phyloP scores from a whole-genome alignment of 345 rosid species.

The Mangifera indica region DNA sequence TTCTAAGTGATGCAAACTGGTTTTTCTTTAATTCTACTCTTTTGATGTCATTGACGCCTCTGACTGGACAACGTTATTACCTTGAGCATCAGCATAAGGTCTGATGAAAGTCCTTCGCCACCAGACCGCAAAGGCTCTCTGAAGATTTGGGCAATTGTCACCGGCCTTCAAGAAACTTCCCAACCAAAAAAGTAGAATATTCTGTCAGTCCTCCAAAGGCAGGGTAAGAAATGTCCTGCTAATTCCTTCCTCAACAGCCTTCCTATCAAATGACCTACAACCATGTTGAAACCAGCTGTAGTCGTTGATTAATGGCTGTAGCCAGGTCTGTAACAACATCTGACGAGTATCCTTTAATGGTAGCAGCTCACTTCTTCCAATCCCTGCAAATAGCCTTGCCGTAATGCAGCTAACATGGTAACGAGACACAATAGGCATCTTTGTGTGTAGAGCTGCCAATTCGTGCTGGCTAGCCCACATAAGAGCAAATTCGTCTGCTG shows the following conservation, averaged over 20 bases:
- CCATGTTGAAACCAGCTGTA: conserved; percentile 95
- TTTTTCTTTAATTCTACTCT: conserved; percentile 22
- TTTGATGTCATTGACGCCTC: conserved; percentile 30
- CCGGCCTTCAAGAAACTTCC: conserved; percentile 81
- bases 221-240: conserved; percentile 87
- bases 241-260: conserved; percentile 94
- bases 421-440: conserved; percentile 69
- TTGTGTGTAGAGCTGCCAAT: conserved; percentile 60
- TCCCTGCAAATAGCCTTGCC: conserved; percentile 77
- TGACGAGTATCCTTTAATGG: conserved; percentile 82
- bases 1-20: neutral
- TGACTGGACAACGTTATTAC: conserved; percentile 30
- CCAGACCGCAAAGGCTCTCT: conserved; percentile 96
- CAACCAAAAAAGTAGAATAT: conserved; percentile 75
- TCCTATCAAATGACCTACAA: conserved; percentile 79
- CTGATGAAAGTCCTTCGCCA: conserved; percentile 91
- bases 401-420: conserved; percentile 87
- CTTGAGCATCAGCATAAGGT: conserved; percentile 57
- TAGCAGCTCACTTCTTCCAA: conserved; percentile 86
- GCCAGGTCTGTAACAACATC: conserved; percentile 71
- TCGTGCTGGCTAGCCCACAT: conserved; percentile 85
- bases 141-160: conserved; percentile 95
- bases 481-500: conserved; percentile 74
- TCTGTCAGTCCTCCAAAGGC: conserved; percentile 90
- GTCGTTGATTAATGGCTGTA: conserved; percentile 87